Percentiles rank a stretch among this genome's conserved stretches.
Conservation (phyloP, 73 alveolate species). For the Paramecium octaurelia region DNA sequence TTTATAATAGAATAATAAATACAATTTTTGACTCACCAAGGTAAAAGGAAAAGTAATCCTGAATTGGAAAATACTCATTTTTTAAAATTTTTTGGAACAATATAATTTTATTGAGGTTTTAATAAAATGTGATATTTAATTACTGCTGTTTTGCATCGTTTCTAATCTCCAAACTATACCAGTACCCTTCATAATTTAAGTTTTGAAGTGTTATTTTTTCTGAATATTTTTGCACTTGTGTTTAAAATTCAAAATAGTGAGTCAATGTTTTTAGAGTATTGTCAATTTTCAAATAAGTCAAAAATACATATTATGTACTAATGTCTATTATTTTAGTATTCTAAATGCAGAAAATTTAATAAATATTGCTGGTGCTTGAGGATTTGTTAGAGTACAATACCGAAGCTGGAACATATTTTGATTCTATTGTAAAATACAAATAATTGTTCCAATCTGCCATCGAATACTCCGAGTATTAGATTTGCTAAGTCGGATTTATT, state of each 20-base stretch:
- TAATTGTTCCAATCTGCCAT: neutral
- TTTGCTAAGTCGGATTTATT: neutral
- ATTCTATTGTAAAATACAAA: neutral
- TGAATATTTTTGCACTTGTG: neutral
- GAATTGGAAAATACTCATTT: neutral
- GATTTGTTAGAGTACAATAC: neutral
- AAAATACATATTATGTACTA: neutral
- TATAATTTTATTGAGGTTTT: neutral
- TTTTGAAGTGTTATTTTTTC: neutral
- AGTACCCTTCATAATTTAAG: neutral
- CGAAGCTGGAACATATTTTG: slow-evolving; percentile 13
- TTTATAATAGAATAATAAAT: neutral
- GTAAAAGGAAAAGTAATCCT: neutral
- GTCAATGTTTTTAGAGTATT: neutral
- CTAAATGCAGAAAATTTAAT: neutral
- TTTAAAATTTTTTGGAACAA: neutral
- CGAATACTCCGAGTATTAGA: neutral
- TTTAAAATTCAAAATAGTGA: neutral
- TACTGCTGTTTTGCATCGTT: neutral
- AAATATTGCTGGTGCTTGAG: neutral
- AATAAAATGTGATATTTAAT: neutral
- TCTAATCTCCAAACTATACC: neutral
- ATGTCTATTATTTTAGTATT: neutral
- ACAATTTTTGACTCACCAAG: neutral
- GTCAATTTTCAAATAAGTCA: neutral